Evolutionary conservation across 352 stramenopile genomes (phyloP), one percentile per base, ranked within the genome.

Genomic region (Stephanocyclus meneghinianus): DNA sequence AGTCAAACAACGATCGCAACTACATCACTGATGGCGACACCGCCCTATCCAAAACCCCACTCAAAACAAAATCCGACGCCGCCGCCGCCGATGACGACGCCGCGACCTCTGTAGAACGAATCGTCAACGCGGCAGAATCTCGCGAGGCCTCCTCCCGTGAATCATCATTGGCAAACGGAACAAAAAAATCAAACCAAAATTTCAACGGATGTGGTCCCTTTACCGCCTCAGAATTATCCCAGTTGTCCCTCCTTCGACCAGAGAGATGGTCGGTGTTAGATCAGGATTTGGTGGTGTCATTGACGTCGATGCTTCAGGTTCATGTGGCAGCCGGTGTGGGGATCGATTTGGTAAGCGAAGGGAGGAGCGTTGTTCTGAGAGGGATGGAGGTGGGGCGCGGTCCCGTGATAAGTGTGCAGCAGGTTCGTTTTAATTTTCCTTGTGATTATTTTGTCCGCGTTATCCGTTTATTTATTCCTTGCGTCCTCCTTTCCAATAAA

Each of bases 291-390:
- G 65, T 92, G 45, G 48, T 71, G 9, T 57, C 79, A 26, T 66
- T 94, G 21, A 76, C 84, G 0, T 44, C 69, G 15, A 72, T 88
- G 64, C 73, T 94, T 18, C 84, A 89, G 59, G 51, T 68, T 26
- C 89, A 93, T 71, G 83, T 93, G 8, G 65, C 53, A 37, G 59
- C 65, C 11, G 86, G 86, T 18, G 47, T 71, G 11, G 63, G 42
- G 26, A 74, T 93, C 26, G 69, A 94, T 81, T 66, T 93, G 32
- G 68, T 94, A 13, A 61, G 59, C 15, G 80, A 91, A 50, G 84
- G 78, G 18, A 48, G 71, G 64, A 57, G 62, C 10, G 74, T 85
- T n/a, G 62, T 86, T 59, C 18, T 56, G 62, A 76, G 55, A 44
- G 65, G 26, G 3, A 51, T 51, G 40, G 62, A 68, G 48, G 73